Evolutionary conservation across 2,329 filamentous ascomycete genomes (phyloP).

Genomic region (Aspergillus ochraceoroseus): DNA sequence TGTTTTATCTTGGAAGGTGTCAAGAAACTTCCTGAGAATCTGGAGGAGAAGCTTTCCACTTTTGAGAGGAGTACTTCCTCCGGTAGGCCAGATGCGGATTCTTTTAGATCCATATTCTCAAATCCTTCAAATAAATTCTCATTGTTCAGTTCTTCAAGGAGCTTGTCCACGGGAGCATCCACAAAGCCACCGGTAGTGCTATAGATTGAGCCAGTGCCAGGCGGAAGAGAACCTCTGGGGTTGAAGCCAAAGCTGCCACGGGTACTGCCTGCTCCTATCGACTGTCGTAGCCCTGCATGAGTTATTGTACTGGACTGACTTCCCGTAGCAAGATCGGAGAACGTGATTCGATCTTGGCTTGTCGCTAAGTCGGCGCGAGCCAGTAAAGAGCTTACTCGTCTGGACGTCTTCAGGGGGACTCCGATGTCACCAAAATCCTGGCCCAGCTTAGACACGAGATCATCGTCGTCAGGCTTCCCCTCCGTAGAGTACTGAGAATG

Average conservation of each 20-base stretch:
- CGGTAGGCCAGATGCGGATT: slow-evolving; percentile 65
- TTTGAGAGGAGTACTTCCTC: slow-evolving; percentile 69
- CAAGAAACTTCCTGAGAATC: slow-evolving; percentile 31
- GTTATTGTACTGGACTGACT: slow-evolving; percentile 33
- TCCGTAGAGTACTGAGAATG: slow-evolving; percentile 41
- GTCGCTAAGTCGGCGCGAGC: slow-evolving; percentile 81
- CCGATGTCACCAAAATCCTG: slow-evolving; percentile 57
- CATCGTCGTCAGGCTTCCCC: slow-evolving; percentile 55
- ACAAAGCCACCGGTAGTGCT: slow-evolving; percentile 57
- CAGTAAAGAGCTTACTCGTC: slow-evolving; percentile 85
- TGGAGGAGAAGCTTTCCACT: slow-evolving; percentile 64
- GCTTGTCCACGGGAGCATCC: slow-evolving; percentile 63
- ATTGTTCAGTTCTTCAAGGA: slow-evolving; percentile 63
- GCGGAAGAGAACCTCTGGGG: slow-evolving; percentile 54
- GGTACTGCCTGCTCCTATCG: slow-evolving; percentile 63
- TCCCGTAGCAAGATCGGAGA: slow-evolving; percentile 63
- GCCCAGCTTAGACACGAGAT: slow-evolving; percentile 65
- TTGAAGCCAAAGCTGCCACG: slow-evolving; percentile 57
- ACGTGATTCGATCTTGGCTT: slow-evolving; percentile 74
- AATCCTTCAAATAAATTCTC: slow-evolving; percentile 63
- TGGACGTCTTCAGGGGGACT: slow-evolving; percentile 56
- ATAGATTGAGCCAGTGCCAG: slow-evolving; percentile 45
- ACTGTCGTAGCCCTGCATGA: slow-evolving; percentile 58
- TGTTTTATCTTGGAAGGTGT: slow-evolving; percentile 25
- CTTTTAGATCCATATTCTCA: slow-evolving; percentile 66